Evolutionary conservation across 2,329 filamentous ascomycete genomes (phyloP), one percentile per base, ranked within the genome.

Genomic region (Aspergillus persii): DNA sequence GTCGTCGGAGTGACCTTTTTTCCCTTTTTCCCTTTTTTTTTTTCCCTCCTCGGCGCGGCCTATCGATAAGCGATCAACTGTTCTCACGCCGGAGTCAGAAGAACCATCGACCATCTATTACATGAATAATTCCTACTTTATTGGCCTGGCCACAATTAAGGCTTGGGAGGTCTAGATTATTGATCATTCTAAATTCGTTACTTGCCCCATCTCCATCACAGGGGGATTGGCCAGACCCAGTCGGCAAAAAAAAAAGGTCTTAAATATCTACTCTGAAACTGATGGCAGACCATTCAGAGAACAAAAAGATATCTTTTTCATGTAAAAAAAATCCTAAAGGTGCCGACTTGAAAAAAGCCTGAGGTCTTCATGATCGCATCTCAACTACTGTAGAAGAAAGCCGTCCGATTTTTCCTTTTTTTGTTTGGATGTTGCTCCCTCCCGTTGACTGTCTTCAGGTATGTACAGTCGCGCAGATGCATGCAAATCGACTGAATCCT

Each of bases 401-500:
- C 69, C 70, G 69, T 74, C 71, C 71, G 68, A 70, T 69, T 72
- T 64, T 69, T 47, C 44, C 44, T 47, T 27, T 69, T 72, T 69
- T 70, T 74, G 15, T 71, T 70, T 70, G 72, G 73, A 73, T 66
- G 67, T 67, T 66, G 66, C 74, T 74, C 68, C 69, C 68, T 73
- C 70, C 63, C 66, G 64, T 69, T 69, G 69, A 41, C 74, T 75
- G 73, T 69, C 65, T 69, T 67, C 66, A 64, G 68, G 66, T 71
- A 73, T 74, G 68, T 74, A 74, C 74, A 77, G 74, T 68, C 74
- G 64, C 66, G 71, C 70, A 75, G 72, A 74, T 73, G 71, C 68
- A 72, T 75, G 74, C 71, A 68, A 75, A 71, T 71, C 71, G 70
- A 74, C 72, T 73, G 73, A 73, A 76, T 72, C 71, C 71, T 71